These are phyloP conservation scores for Colletotrichum simmondsii DNA, from an alignment of 2,329 filamentous ascomycete species.

Conservation along the genomic window DNA sequence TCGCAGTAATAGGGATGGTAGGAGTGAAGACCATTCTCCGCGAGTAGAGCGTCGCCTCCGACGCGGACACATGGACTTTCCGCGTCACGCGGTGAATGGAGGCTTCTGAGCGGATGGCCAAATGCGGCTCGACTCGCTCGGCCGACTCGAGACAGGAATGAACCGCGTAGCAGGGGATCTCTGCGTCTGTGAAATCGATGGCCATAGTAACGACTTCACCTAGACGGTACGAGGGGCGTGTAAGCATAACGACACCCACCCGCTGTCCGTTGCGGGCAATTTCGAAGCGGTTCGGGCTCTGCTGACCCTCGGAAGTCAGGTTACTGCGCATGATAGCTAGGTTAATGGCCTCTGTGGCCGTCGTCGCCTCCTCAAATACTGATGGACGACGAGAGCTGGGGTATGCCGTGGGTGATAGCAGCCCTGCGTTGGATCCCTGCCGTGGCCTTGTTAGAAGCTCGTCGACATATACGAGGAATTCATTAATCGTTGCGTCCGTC, in stretches of 20 bases:
- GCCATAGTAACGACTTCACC: conserved; percentile 88
- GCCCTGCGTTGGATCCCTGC: conserved; percentile 64
- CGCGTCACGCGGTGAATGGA: conserved; percentile 90
- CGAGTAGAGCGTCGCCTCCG: conserved; percentile 86
- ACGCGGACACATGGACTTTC: conserved; percentile 80
- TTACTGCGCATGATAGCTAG: conserved; percentile 89
- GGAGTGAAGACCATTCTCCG: conserved; percentile 83
- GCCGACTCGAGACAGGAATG: conserved; percentile 86
- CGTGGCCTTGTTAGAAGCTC: conserved; percentile 73
- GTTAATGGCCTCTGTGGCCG: conserved; percentile 88
- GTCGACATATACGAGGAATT: conserved; percentile 82
- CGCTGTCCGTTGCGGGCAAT: conserved; percentile 91
- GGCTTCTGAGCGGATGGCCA: conserved; percentile 86
- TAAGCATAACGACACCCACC: conserved; percentile 91
- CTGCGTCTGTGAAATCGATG: conserved; percentile 83
- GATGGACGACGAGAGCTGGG: conserved; percentile 67
- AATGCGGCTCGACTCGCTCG: conserved; percentile 81
- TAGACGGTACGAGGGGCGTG: conserved; percentile 87
- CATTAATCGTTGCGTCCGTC: conserved; percentile 55
- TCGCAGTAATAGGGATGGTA: conserved; percentile 84
- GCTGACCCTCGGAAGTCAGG: conserved; percentile 71
- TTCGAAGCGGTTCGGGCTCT: conserved; percentile 92
- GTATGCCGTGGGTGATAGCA: conserved; percentile 78
- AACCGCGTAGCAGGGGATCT: conserved; percentile 87
- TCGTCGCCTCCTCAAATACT: conserved; percentile 65